phyloP scores from a whole-genome alignment of 176 grass and related monocot species.

The Canna indica region DNA sequence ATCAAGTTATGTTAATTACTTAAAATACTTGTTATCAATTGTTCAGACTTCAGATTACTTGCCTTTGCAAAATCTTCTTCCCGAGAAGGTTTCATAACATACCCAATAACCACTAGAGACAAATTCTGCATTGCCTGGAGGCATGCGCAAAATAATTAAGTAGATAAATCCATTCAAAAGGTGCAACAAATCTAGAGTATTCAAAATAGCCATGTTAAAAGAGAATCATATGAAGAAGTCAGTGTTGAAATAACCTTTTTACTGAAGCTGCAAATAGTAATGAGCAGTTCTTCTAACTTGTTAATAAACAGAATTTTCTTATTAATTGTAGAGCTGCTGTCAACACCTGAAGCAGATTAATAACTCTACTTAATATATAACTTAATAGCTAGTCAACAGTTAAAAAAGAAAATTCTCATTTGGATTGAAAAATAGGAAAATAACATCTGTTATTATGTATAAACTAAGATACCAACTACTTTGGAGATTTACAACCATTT shows the following conservation, averaged over 20 bases:
- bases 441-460: background rate
- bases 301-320: slow-evolving; percentile 36
- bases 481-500: background rate
- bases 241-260: slow-evolving; percentile 47
- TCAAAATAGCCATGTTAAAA: background rate
- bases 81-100: slow-evolving; percentile 86
- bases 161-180: background rate
- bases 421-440: background rate
- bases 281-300: slow-evolving; percentile 53
- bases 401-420: background rate
- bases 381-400: background rate
- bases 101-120: slow-evolving; percentile 57
- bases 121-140: slow-evolving; percentile 39
- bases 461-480: background rate
- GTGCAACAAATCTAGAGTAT: background rate
- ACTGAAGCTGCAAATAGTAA: slow-evolving; percentile 52
- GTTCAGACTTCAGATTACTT: slow-evolving; percentile 29
- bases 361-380: slow-evolving; percentile 12
- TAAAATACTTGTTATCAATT: slow-evolving; percentile 19
- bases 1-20: slow-evolving; percentile 12
- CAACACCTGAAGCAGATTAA: slow-evolving; percentile 33
- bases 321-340: slow-evolving; percentile 12
- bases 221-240: slow-evolving; percentile 11
- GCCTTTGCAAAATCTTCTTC: slow-evolving; percentile 90
- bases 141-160: background rate